Evolutionary conservation across 2,329 filamentous ascomycete genomes (phyloP).

Genomic region (Corinectria fuckeliana): DNA sequence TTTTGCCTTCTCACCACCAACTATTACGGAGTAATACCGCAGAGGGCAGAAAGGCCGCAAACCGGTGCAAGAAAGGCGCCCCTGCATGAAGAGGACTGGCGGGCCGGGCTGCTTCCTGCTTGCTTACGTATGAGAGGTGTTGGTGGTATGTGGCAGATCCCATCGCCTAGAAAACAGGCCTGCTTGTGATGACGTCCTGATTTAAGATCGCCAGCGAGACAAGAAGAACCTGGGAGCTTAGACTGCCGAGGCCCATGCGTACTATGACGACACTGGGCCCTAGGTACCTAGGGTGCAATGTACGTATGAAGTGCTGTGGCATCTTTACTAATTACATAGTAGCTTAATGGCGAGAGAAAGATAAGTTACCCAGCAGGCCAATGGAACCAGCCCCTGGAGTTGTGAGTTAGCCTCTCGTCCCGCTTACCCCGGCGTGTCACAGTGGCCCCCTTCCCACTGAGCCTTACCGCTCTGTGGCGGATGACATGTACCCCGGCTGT

Average conservation of each 20-base stretch:
- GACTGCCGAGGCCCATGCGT: slow-evolving; percentile 4
- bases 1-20: slow-evolving; percentile 9
- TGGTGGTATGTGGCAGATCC: slow-evolving; percentile 9
- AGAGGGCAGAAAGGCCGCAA: slow-evolving; percentile 14
- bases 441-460: slow-evolving; percentile 6
- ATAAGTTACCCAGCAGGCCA: not conserved
- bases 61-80: slow-evolving; percentile 12
- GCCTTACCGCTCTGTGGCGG: slow-evolving; percentile 19
- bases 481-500: slow-evolving; percentile 9
- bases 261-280: slow-evolving; percentile 19
- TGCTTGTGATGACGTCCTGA: slow-evolving; percentile 11
- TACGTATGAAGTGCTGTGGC: not conserved
- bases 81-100: slow-evolving; percentile 7
- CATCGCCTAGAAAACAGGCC: not conserved
- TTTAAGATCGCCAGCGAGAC: slow-evolving; percentile 6
- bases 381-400: not conserved
- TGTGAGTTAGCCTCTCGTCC: not conserved
- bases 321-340: too few species aligned
- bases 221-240: slow-evolving; percentile 4
- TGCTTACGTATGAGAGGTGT: not conserved
- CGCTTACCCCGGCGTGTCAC: slow-evolving; percentile 18
- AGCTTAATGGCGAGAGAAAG: not conserved
- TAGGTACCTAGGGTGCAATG: not conserved
- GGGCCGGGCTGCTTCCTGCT: not conserved
- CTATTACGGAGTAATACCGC: too few species aligned